Evolutionary conservation across 805 yeast genomes (phyloP), one percentile per base, ranked within the genome.

Genomic region (Candida nanaspora): DNA sequence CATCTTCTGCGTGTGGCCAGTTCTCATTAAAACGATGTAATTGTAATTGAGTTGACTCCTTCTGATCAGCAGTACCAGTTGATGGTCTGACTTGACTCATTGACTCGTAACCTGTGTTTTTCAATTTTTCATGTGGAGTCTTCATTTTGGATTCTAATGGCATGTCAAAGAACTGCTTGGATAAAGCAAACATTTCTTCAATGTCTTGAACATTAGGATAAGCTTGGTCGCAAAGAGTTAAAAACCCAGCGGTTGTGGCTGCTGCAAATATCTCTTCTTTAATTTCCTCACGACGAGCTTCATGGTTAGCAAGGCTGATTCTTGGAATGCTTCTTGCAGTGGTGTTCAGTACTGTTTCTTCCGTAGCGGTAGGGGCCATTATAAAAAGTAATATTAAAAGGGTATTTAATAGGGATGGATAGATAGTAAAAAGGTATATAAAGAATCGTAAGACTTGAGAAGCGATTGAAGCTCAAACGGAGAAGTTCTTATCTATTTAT

Each of bases 21-120:
- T 61, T 57, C 18, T 46, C 47, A 28, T 56, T 47, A 33, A 47
- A 41, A 35, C 59, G 45, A 46, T 61, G 66, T 29, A 47, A 54
- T 38, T 59, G 65, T 15, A 61, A 48, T 39, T 62, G 66, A 15
- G 49, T 35, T 4, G 63, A 53, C 41, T 61, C 64, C 35, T 61
- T 62, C 41, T 55, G 54, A 42, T 61, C 66, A 7, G 55, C 50
- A 0, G 64, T 55, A 6, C 62, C 61, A 2, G 65, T 60, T 2
- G 65, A 59, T n/a, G 65, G 66, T 42, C 66, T 51, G 6, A 60
- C 47, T 38, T 62, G 66, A 6, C 63, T 51, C 21, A 47, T 41
- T 32, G 44, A 55, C 41, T 62, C 66, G 44, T 57, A 62, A 14
- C 66, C 67, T 6, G 63, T 53, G 34, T 62, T 62, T 36, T 52